These are phyloP conservation scores for Pythium apleroticum DNA, from an alignment of 352 stramenopile species.

Conservation along the genomic window DNA sequence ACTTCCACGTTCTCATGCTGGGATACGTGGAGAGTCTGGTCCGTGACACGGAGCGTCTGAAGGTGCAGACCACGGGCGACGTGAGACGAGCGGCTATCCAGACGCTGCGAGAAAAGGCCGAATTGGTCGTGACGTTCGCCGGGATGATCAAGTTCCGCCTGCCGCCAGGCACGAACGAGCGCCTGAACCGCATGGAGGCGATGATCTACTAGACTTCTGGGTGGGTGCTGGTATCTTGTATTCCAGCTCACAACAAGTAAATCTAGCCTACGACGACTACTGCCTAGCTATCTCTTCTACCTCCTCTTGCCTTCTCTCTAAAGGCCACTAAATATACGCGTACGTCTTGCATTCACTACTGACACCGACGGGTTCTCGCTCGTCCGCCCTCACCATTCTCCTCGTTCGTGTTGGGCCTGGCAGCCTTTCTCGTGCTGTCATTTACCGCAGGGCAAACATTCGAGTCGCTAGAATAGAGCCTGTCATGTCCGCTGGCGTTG, in stretches of 20 bases:
- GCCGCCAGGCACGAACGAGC: slow-evolving; percentile 77
- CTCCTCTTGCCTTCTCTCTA: not conserved
- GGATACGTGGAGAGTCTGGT: slow-evolving; percentile 89
- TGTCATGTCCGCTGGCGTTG: not conserved
- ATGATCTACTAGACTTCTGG: slow-evolving; percentile 78
- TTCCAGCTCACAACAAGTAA: slow-evolving; percentile 2
- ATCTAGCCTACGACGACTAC: slow-evolving; percentile 2
- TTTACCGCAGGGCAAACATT: slow-evolving; percentile 26
- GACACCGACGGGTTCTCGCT: not conserved
- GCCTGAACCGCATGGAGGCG: slow-evolving; percentile 83
- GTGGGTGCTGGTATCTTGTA: not conserved
- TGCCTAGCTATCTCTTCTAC: not conserved
- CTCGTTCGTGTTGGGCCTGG: not conserved
- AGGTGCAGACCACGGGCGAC: slow-evolving; percentile 64
- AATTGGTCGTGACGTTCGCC: slow-evolving; percentile 82
- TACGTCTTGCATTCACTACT: slow-evolving; percentile 7
- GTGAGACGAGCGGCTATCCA: slow-evolving; percentile 43
- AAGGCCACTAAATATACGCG: slow-evolving; percentile 20
- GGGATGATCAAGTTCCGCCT: slow-evolving; percentile 90
- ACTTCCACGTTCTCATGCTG: slow-evolving; percentile 83
- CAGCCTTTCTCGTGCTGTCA: not conserved
- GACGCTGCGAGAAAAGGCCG: slow-evolving; percentile 70
- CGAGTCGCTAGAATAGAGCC: slow-evolving; percentile 13
- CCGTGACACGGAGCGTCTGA: slow-evolving; percentile 75
- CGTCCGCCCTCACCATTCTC: not conserved